A percentile compares a stretch with the other conserved stretches of the same genome.
phyloP scores from a whole-genome alignment of 164 flowering plant species.

The Chimonanthus praecox region DNA sequence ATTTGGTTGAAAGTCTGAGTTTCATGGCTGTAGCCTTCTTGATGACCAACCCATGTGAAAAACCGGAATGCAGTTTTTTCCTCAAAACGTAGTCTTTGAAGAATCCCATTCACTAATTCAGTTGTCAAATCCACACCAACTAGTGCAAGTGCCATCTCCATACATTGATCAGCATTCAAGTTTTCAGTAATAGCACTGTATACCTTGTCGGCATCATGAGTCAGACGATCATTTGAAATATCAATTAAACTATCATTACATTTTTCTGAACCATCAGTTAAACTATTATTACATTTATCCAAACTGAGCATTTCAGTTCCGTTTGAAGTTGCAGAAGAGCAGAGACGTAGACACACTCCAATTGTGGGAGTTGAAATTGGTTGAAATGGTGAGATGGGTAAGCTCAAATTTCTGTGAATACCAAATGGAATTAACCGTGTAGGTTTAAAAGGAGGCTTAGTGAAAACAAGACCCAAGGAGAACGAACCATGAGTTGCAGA shows the following conservation, averaged over 20 bases:
- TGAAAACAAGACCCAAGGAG: too few species aligned
- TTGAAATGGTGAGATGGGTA: conserved; percentile 9
- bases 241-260: background rate
- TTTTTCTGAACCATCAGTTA: background rate
- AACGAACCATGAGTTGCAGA: background rate
- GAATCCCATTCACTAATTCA: conserved; percentile 47
- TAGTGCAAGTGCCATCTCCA: conserved; percentile 62
- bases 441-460: background rate
- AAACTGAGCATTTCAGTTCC: background rate
- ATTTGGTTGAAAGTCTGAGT: conserved; percentile 52
- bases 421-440: background rate
- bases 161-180: conserved; percentile 24
- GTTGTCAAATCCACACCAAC: conserved; percentile 41
- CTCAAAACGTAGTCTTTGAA: conserved; percentile 55
- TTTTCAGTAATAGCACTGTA: conserved; percentile 37
- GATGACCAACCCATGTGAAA: conserved; percentile 79
- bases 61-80: conserved; percentile 82
- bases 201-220: conserved; percentile 32
- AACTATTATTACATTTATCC: conserved; percentile 3
- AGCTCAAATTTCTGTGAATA: background rate
- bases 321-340: background rate
- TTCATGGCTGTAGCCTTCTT: conserved; percentile 60
- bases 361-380: background rate
- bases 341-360: conserved; percentile 1
- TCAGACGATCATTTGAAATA: background rate